Evolutionary conservation across 306 rosid species (phyloP), one percentile per base, ranked within the genome.

Genomic region (Casuarina glauca): DNA sequence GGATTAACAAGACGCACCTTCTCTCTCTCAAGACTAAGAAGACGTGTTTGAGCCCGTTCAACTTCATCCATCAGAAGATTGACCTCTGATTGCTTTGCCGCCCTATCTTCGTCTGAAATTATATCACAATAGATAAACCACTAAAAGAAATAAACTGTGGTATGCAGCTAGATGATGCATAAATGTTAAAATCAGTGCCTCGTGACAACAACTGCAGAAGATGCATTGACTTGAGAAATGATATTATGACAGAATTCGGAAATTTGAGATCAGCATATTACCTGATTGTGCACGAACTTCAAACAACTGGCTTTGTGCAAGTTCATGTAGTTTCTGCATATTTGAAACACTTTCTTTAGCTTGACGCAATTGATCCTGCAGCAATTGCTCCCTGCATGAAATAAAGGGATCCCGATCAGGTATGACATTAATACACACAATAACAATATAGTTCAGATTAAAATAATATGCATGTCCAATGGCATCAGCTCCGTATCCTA

Each of bases 221-320:
- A 52, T 35, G 64, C 73, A 75, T 43, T 17, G 63, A 84, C 73
- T 76, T 72, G 68, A 81, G 55, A 55, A 55, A 57, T 53, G 46
- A 74, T 73, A 63, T 71, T 38, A 70, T 10, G 60, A 45, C 74
- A 78, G 35, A 61, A 71, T 36, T 77, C 64, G 8, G 50, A 82
- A 83, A 64, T 49, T 45, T 10, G 60, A 63, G 82, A 76, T 73
- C 42, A 78, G 58, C 48, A 64, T 75, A 77, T 82, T 66, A 93
- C 99, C 99, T 81, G 99, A 93, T 68, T 95, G 97, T 52, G 99
- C 98, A 60, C 96, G 96, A 70, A 95, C 79, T 83, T 93, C 99
- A 80, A 95, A 95, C 81, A 95, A 76, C 85, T 95, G 97, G 83
- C 93, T 95, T 77, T 95, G 99, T 35, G 99, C 99, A 78, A 93